Evolutionary conservation across 352 stramenopile genomes (phyloP).

Genomic region (Phytopythium montanum): DNA sequence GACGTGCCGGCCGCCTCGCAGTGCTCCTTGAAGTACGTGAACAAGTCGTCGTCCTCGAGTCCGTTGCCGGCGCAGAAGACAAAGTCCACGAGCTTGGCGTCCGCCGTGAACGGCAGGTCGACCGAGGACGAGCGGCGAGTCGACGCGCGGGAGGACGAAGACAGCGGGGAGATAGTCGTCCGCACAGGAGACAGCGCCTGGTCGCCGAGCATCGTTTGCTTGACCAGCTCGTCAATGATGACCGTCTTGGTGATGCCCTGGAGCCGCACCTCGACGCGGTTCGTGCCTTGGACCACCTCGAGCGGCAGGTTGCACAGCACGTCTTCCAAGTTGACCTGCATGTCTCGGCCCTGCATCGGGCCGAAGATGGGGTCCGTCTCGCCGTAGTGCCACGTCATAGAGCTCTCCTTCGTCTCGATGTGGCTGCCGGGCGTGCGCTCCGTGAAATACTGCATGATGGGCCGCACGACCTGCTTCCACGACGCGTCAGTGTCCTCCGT

Average conservation of each 20-base stretch:
- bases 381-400: conserved; percentile 64
- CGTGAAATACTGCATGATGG: conserved; percentile 75
- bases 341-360: conserved; percentile 81
- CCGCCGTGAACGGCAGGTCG: conserved; percentile 1
- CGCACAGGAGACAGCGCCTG: conserved; percentile 1
- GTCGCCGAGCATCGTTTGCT: conserved; percentile 16
- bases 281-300: conserved; percentile 76
- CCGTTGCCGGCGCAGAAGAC: conserved; percentile 85
- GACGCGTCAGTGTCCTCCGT: conserved; percentile 52
- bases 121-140: not conserved
- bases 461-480: conserved; percentile 69
- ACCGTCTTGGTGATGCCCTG: conserved; percentile 62
- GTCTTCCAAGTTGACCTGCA: conserved; percentile 87
- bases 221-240: conserved; percentile 60
- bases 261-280: conserved; percentile 71
- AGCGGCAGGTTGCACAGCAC: conserved; percentile 79
- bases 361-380: conserved; percentile 76
- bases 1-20: conserved; percentile 24
- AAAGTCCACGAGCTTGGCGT: conserved; percentile 60
- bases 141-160: not conserved
- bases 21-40: conserved; percentile 79
- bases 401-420: conserved; percentile 64
- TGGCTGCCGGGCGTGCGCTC: conserved; percentile 66
- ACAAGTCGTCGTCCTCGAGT: conserved; percentile 83
- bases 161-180: not conserved